Evolutionary conservation across 805 yeast species (phyloP).

Genomic region (Candida chilensis): DNA sequence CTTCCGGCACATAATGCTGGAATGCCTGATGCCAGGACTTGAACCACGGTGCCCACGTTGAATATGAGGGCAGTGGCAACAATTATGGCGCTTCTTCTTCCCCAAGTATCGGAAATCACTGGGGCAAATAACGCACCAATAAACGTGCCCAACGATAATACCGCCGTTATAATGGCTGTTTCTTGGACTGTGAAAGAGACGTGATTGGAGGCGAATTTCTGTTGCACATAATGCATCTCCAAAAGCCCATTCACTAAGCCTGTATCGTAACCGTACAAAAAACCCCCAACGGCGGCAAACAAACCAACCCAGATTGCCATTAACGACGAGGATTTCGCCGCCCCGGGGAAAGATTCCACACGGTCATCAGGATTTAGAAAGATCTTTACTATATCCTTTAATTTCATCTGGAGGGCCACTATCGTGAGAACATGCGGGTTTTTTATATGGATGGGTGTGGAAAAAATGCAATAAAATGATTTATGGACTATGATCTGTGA

Average conservation of each 20-base stretch:
- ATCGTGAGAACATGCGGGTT: too few species aligned
- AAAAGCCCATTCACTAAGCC: conserved; percentile 74
- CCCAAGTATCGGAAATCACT: conserved; percentile 57
- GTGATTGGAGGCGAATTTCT: conserved; percentile 41
- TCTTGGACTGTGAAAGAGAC: conserved; percentile 47
- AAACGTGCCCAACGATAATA: conserved; percentile 77
- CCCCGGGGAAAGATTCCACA: too few species aligned
- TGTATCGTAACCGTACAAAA: conserved; percentile 84
- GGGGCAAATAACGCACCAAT: conserved; percentile 56
- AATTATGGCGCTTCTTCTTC: conserved; percentile 62
- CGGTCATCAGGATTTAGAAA: too few species aligned
- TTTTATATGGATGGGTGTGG: too few species aligned
- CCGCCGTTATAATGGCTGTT: conserved; percentile 65
- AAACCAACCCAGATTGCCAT: conserved; percentile 69
- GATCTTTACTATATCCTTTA: too few species aligned
- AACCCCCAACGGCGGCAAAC: conserved; percentile 88
- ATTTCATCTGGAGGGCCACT: too few species aligned
- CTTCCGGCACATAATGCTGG: conserved; percentile 63
- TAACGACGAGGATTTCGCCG: conserved; percentile 30
- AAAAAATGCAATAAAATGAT: too few species aligned
- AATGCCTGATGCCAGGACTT: conserved; percentile 42
- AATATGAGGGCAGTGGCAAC: conserved; percentile 54
- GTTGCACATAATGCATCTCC: conserved; percentile 64
- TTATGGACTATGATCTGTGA: too few species aligned
- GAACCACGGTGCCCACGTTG: conserved; percentile 63